A percentile compares a stretch with the other conserved stretches of the same genome.
Evolutionary conservation across 257 asterid species (phyloP).

Genomic region (Oldenlandia corymbosa): DNA sequence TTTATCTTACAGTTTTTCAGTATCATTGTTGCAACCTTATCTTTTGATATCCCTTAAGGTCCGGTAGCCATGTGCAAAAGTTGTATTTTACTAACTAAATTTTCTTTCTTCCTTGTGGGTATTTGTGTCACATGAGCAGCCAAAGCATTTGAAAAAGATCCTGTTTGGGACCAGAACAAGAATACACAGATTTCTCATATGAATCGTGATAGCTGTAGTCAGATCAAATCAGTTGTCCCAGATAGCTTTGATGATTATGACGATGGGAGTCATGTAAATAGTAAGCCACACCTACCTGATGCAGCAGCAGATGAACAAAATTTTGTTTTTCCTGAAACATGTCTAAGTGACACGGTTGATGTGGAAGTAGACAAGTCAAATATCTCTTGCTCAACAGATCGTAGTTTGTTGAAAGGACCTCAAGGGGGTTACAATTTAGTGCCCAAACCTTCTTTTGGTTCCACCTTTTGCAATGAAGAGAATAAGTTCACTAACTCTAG

Average conservation of each 20-base stretch:
- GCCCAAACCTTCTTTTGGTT: slow-evolving; percentile 11
- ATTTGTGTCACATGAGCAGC: slow-evolving; percentile 28
- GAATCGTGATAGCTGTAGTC: slow-evolving; percentile 30
- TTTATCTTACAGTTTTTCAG: slow-evolving; percentile 13
- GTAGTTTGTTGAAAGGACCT: slow-evolving; percentile 19
- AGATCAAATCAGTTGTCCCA: slow-evolving; percentile 42
- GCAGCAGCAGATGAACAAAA: slow-evolving; percentile 26
- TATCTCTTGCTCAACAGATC: slow-evolving; percentile 11
- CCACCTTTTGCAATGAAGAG: slow-evolving; percentile 11
- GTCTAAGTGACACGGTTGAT: slow-evolving; percentile 18
- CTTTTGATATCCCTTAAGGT: background rate
- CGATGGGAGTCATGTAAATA: slow-evolving; percentile 15
- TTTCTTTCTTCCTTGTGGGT: background rate
- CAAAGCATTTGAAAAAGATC: slow-evolving; percentile 28
- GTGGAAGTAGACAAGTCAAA: slow-evolving; percentile 28
- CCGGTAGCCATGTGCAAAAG: background rate
- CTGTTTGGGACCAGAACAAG: slow-evolving; percentile 27
- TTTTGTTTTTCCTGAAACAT: slow-evolving; percentile 18
- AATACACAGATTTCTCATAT: slow-evolving; percentile 17
- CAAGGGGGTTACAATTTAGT: slow-evolving; percentile 13
- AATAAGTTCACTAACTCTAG: slow-evolving; percentile 7
- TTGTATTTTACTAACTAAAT: slow-evolving; percentile 1
- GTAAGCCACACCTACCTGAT: slow-evolving; percentile 34
- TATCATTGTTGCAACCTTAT: slow-evolving; percentile 4
- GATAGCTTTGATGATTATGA: slow-evolving; percentile 65